Percentiles rank a stretch among this genome's conserved stretches.
These are phyloP conservation scores for Pythium volutum DNA, from an alignment of 352 stramenopile species.

Conservation along the genomic window DNA sequence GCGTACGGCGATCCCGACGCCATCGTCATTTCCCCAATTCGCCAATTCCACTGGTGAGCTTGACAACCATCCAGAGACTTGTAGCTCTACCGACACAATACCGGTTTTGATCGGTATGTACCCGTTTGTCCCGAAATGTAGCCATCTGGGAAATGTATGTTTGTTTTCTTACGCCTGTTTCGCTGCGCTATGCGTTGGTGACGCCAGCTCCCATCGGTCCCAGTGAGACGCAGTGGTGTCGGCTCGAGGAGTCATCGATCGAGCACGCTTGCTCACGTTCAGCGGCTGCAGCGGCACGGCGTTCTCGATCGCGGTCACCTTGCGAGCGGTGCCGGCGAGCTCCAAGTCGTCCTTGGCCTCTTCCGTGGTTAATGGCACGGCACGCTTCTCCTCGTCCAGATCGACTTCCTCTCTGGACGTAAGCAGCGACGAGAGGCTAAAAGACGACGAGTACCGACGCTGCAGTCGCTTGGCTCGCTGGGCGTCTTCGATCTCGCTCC, in stretches of 20 bases:
- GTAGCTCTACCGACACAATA: slow-evolving; percentile 8
- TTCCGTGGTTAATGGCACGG: neutral
- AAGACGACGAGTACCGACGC: slow-evolving; percentile 14
- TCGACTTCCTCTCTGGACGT: neutral
- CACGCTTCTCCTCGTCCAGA: slow-evolving; percentile 19
- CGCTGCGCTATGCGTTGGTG: slow-evolving; percentile 15
- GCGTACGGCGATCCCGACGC: slow-evolving; percentile 15
- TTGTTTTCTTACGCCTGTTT: slow-evolving; percentile 21
- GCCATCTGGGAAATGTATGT: neutral
- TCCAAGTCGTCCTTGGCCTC: neutral
- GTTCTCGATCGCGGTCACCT: slow-evolving; percentile 12
- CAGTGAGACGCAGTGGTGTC: slow-evolving; percentile 15
- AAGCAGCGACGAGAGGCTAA: neutral
- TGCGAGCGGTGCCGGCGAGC: neutral
- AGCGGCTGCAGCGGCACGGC: slow-evolving; percentile 18
- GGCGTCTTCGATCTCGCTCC: slow-evolving; percentile 31
- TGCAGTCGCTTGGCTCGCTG: slow-evolving; percentile 17
- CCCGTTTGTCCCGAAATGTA: slow-evolving; percentile 15
- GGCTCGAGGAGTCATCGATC: neutral
- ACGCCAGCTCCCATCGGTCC: slow-evolving; percentile 26
- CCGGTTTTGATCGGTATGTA: slow-evolving; percentile 14
- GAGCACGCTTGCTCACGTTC: neutral
- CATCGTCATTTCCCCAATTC: neutral
- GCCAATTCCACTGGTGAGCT: slow-evolving; percentile 10
- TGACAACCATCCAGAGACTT: slow-evolving; percentile 20